Evolutionary conservation across 139 green algal genomes (phyloP).

Genomic region (Spirogloea muscicola): DNA sequence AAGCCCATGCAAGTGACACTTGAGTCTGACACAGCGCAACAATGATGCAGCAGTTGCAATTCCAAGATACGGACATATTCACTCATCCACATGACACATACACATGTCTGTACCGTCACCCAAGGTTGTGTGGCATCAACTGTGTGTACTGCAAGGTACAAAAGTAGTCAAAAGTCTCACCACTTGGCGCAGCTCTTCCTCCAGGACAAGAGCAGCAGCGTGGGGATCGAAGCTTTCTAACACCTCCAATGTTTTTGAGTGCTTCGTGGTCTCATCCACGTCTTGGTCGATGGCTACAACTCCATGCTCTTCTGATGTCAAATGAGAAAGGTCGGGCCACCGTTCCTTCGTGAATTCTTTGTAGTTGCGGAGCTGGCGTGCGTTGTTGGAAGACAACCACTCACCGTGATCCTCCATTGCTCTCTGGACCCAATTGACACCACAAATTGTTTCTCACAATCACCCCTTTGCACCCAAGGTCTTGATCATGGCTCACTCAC

Average conservation of each 20-base stretch:
- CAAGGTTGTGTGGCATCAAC: neutral
- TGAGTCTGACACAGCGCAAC: neutral
- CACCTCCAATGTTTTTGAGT: neutral
- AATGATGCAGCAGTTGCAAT: neutral
- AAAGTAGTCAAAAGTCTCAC: constrained; percentile 21
- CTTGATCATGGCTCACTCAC: no score
- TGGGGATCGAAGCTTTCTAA: constrained; percentile 29
- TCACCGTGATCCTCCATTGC: constrained; percentile 59
- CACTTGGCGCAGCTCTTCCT: constrained; percentile 75
- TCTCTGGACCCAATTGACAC: no score
- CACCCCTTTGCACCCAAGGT: no score
- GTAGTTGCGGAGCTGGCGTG: constrained; percentile 68
- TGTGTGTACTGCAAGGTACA: neutral
- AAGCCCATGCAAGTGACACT: neutral
- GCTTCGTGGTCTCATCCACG: neutral
- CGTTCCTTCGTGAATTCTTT: constrained; percentile 36
- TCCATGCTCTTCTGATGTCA: neutral
- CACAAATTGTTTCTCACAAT: no score
- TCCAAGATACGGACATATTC: neutral
- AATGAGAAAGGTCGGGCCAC: constrained; percentile 13
- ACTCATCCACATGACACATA: neutral
- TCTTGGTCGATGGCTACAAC: neutral
- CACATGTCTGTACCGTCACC: neutral
- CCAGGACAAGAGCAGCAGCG: constrained; percentile 60
- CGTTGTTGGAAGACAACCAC: constrained; percentile 77